Evolutionary conservation across 495 filamentous ascomycete species (phyloP).

Genomic region (Penicillium roqueforti): DNA sequence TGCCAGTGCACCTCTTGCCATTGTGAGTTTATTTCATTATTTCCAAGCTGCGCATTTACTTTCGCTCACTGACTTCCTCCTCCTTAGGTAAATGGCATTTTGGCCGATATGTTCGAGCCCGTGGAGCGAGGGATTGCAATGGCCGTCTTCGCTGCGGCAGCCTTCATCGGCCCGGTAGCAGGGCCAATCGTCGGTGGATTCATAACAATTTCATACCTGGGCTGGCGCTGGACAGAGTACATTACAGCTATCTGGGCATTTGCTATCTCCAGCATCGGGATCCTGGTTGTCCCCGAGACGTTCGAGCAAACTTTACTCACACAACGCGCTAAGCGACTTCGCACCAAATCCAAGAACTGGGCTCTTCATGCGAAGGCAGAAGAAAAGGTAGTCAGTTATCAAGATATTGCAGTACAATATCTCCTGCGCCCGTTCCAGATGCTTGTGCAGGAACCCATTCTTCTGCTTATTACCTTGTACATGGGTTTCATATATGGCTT

Average conservation of each 20-base stretch:
- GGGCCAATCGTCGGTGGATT: slow-evolving; percentile 56
- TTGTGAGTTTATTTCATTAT: slow-evolving; percentile 27
- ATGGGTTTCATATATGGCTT: slow-evolving; percentile 35
- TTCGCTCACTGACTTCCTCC: neutral
- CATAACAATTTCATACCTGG: slow-evolving; percentile 43
- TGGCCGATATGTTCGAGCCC: slow-evolving; percentile 55
- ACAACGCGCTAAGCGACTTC: slow-evolving; percentile 44
- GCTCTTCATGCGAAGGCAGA: slow-evolving; percentile 38
- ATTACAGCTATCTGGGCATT: slow-evolving; percentile 50
- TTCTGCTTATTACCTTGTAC: slow-evolving; percentile 36
- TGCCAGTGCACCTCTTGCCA: slow-evolving; percentile 53
- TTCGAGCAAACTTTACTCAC: slow-evolving; percentile 49
- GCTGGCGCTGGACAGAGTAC: slow-evolving; percentile 59
- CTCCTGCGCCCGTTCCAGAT: slow-evolving; percentile 30
- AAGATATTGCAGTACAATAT: slow-evolving; percentile 38
- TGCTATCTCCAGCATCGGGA: slow-evolving; percentile 36
- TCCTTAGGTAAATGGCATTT: slow-evolving; percentile 39
- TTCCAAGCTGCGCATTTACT: neutral
- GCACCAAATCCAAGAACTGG: slow-evolving; percentile 54
- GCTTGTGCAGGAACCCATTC: slow-evolving; percentile 36
- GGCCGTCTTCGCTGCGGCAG: slow-evolving; percentile 46
- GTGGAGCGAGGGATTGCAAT: slow-evolving; percentile 53
- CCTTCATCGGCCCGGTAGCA: slow-evolving; percentile 51
- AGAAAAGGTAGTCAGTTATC: slow-evolving; percentile 15
- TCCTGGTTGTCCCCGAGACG: slow-evolving; percentile 51